A percentile compares a stretch with the other conserved stretches of the same genome.
These are phyloP conservation scores for Zelonia costaricensis DNA, from an alignment of 208 protist genomes.

Conservation along the genomic window DNA sequence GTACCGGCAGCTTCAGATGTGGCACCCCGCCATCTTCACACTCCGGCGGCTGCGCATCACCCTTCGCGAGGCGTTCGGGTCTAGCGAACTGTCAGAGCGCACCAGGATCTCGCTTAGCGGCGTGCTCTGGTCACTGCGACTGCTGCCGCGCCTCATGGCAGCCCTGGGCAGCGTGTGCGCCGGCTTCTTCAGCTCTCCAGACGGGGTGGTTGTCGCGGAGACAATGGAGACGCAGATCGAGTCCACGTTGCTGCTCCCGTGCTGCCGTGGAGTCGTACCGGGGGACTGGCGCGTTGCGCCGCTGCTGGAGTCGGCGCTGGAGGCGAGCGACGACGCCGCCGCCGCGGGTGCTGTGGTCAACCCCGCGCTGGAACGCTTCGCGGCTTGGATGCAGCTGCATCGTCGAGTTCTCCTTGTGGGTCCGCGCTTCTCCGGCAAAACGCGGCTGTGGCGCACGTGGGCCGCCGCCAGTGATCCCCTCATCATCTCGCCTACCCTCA, in stretches of 20 bases:
- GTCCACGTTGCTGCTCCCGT: conserved; percentile 28
- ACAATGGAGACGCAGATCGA: conserved; percentile 50
- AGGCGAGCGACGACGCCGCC: neutral
- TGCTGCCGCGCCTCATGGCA: conserved; percentile 25
- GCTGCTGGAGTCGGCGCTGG: neutral
- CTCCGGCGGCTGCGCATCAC: conserved; percentile 39
- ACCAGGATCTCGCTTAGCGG: neutral
- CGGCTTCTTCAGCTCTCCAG: conserved; percentile 42
- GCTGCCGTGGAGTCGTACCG: conserved; percentile 13
- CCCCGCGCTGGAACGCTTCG: conserved; percentile 41
- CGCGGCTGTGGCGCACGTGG: conserved; percentile 66
- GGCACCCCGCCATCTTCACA: conserved; percentile 51
- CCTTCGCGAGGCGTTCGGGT: conserved; percentile 32
- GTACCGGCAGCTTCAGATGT: conserved; percentile 57
- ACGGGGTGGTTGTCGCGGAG: conserved; percentile 32
- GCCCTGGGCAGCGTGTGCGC: conserved; percentile 25
- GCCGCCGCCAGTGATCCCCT: conserved; percentile 38
- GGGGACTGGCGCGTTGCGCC: conserved; percentile 2
- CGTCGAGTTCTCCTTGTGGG: conserved; percentile 63
- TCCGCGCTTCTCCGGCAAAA: conserved; percentile 71
- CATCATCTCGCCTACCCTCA: conserved; percentile 57
- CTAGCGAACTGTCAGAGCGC: neutral
- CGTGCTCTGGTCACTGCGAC: neutral
- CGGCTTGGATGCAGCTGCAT: conserved; percentile 48
- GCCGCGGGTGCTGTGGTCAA: conserved; percentile 7